phyloP scores from a whole-genome alignment of 768 basidiomycete species.

The Trametes cinnabarina region DNA sequence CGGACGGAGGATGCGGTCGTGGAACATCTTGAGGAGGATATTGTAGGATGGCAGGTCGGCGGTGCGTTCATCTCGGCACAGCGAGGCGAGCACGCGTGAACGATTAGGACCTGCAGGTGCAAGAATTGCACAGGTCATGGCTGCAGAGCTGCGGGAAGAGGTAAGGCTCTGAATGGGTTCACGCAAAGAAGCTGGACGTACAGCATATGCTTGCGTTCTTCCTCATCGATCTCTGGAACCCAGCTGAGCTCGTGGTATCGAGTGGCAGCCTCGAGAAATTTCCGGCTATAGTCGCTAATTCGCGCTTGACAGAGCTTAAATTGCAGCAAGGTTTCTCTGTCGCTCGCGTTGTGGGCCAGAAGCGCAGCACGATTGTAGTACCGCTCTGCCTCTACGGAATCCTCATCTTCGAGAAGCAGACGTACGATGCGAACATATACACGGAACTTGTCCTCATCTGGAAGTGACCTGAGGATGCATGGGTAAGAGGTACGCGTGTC shows the following conservation, averaged over 20 bases:
- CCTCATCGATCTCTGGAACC: slow-evolving; percentile 88
- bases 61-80: slow-evolving; percentile 93
- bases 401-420: slow-evolving; percentile 91
- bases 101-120: slow-evolving; percentile 97
- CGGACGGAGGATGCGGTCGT: slow-evolving; percentile 93
- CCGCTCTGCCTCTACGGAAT: slow-evolving; percentile 95
- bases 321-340: slow-evolving; percentile 76
- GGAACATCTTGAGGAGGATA: slow-evolving; percentile 97
- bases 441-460: slow-evolving; percentile 82
- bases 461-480: slow-evolving; percentile 14
- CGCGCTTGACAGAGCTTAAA: slow-evolving; percentile 95
- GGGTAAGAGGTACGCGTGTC: neutral
- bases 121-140: slow-evolving; percentile 94
- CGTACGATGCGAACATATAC: slow-evolving; percentile 95
- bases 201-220: slow-evolving; percentile 89
- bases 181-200: slow-evolving; percentile 38
- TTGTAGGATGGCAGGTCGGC: slow-evolving; percentile 76
- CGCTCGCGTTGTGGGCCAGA: slow-evolving; percentile 73
- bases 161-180: too few species aligned
- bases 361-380: slow-evolving; percentile 96
- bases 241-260: slow-evolving; percentile 95
- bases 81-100: slow-evolving; percentile 86
- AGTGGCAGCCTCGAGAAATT: slow-evolving; percentile 91
- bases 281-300: slow-evolving; percentile 87
- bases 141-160: slow-evolving; percentile 59